phyloP scores from a whole-genome alignment of 495 filamentous ascomycete genomes.

The Melanomma pulvis-pyrius region DNA sequence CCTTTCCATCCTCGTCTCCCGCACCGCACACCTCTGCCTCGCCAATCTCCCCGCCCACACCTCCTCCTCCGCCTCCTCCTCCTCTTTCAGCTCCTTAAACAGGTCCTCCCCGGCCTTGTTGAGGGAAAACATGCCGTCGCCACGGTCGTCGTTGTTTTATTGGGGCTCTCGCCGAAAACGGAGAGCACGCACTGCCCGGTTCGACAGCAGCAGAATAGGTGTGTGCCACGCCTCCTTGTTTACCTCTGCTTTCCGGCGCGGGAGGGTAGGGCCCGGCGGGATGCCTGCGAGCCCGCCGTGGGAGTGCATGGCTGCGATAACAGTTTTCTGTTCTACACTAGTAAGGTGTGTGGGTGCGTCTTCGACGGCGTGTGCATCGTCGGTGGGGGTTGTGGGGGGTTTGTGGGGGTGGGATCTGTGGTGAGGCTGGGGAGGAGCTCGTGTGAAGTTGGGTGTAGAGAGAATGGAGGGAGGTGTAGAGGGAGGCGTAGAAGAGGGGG shows the following conservation, averaged over 20 bases:
- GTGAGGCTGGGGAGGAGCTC: conserved; percentile 33
- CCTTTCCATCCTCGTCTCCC: conserved; percentile 37
- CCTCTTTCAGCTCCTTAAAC: conserved; percentile 32
- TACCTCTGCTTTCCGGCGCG: not conserved
- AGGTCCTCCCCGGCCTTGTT: conserved; percentile 16
- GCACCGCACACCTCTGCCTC: conserved; percentile 29
- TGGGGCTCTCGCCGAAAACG: conserved; percentile 37
- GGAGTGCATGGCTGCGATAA: conserved; percentile 29
- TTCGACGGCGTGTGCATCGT: conserved; percentile 15
- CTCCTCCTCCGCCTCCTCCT: conserved; percentile 2
- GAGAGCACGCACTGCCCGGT: conserved; percentile 11
- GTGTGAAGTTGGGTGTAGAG: conserved; percentile 35
- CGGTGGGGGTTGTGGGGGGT: conserved; percentile 1
- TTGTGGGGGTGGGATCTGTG: too few species aligned
- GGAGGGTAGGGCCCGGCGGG: conserved; percentile 1
- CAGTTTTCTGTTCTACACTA: conserved; percentile 5
- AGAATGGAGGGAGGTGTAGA: conserved; percentile 25
- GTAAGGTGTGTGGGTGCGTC: not conserved
- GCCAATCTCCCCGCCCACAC: conserved; percentile 35
- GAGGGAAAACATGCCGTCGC: conserved; percentile 15
- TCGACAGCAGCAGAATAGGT: conserved; percentile 10
- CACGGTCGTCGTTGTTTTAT: conserved; percentile 33
- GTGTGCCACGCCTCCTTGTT: conserved; percentile 17
- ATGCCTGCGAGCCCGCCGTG: conserved; percentile 28
- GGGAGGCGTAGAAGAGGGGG: conserved; percentile 33